Evolutionary conservation across 768 basidiomycete species (phyloP), one percentile per base, ranked within the genome.

Genomic region (Lactifluus piperatus): DNA sequence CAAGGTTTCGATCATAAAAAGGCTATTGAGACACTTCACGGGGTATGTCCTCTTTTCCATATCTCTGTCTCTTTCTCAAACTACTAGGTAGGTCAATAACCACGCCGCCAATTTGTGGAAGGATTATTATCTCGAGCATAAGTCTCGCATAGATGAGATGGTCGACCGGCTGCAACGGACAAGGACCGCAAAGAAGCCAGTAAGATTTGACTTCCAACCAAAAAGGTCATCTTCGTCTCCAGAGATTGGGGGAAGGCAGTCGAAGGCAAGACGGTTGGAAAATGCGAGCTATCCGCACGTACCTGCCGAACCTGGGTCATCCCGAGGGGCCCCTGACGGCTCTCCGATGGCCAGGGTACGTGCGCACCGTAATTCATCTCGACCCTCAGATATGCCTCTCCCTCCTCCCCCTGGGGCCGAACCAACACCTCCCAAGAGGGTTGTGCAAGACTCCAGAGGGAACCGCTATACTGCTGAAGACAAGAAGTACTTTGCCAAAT

Each of bases 71-170:
- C 47, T 34, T 46, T 54, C 34, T 41, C 45, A 50, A 20, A 7
- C 13, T 39, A 39, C 39, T 18, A 41, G 32, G 13, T 34, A 78
- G 77, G 69, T 75, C 48, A 76, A 79, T 44, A 73, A 74, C 27
- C 77, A 79, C 39, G 69, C 73, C 11, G 79, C 85, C 37, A 82
- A 76, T 68, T 71, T 85, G 24, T 90, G 87, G 87, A 89, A 88
- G 67, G 88, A 90, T 65, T 88, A 88, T 67, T 90, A 85, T 64
- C 76, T 90, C 16, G 85, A 88, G 57, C 77, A 88, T 65, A 82
- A 80, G 58, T 75, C 77, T 52, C 79, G 81, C 43, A 72, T 89
- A 36, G 82, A 88, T 65, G 70, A 71, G 29, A 66, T 69, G 13
- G 68, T 71, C 20, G 45, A 39, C 22, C 60, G 53, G 22, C 29